phyloP scores from a whole-genome alignment of 148 eudicot species.

The Vaccinium corymbosum region DNA sequence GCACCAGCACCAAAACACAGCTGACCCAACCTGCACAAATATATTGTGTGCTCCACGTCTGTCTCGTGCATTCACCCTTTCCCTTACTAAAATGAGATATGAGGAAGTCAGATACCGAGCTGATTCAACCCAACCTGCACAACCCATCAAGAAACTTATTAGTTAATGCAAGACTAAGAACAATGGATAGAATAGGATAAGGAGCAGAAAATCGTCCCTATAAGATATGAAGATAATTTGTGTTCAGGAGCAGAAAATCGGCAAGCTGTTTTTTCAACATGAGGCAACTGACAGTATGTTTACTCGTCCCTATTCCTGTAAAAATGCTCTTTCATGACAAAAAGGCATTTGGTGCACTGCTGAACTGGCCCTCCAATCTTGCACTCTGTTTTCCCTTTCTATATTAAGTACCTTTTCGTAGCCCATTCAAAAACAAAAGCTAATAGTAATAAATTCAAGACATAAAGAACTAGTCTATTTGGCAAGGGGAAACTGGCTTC shows the following conservation, averaged over 20 bases:
- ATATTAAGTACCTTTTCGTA: not conserved
- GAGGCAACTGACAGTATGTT: not conserved
- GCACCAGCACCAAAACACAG: not conserved
- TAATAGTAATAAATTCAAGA: not conserved
- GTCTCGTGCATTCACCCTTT: not conserved
- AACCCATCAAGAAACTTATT: not conserved
- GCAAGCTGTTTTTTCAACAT: not conserved
- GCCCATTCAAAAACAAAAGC: not conserved
- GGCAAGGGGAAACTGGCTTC: not conserved
- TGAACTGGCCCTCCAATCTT: not conserved
- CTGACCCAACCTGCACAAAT: too few species aligned
- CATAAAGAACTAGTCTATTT: not conserved
- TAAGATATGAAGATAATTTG: not conserved
- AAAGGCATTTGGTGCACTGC: not conserved
- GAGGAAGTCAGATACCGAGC: not conserved
- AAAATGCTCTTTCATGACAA: not conserved
- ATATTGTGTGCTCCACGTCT: not conserved
- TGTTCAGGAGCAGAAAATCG: not conserved
- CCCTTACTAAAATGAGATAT: not conserved
- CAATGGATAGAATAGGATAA: not conserved
- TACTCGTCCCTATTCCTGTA: not conserved
- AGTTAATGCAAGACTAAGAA: not conserved
- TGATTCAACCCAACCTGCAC: conserved; percentile 10
- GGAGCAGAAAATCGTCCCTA: not conserved
- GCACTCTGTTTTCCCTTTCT: not conserved